Evolutionary conservation across 2,329 filamentous ascomycete genomes (phyloP), one percentile per base, ranked within the genome.

Genomic region (Colletotrichum eleusines): DNA sequence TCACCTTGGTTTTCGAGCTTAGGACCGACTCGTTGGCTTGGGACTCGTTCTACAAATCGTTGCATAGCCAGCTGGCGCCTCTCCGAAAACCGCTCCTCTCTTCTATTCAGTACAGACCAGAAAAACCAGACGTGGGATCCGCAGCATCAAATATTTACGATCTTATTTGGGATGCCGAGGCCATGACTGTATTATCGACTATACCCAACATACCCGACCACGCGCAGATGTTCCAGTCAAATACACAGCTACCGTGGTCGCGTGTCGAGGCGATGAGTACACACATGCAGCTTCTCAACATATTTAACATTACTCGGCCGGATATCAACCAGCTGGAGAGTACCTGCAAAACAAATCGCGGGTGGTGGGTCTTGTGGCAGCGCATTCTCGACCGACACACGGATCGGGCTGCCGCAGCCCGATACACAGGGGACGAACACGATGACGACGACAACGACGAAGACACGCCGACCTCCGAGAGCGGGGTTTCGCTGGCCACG

Each of bases 281-380:
- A 1, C 90, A 92, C 74, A 85, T 86, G 68, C 89, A 92, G 74
- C 84, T 92, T 14, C 83, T 92, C 35, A 87, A 87, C 74, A 84
- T 88, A 11, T 86, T 88, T 74, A 79, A 81, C 23, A 78, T 82
- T 11, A 87, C 87, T 2, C 81, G 84, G 6, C 78, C 76, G 2
- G 78, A 83, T 44, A 73, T 74, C 20, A 78, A 79, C 5, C 86
- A 88, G 71, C 77, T 88, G 4, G 90, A 92, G 77, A 84, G 88
- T 26, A 91, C 89, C 1, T 88, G 86, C 75, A 91, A 92, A 82
- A 92, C 90, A 5, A 88, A 83, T 55, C 86, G 89, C 42, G 90
- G 89, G 1, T 92, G 90, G 89, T 92, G 90, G 90, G 84, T 92
- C 38, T 89, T 91, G 33, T 92, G 90, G 90, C 89, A 85, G 58